Evolutionary conservation across 1,284 basidiomycete genomes (phyloP), one percentile per base, ranked within the genome.

Genomic region (Jaminaea rosea): DNA sequence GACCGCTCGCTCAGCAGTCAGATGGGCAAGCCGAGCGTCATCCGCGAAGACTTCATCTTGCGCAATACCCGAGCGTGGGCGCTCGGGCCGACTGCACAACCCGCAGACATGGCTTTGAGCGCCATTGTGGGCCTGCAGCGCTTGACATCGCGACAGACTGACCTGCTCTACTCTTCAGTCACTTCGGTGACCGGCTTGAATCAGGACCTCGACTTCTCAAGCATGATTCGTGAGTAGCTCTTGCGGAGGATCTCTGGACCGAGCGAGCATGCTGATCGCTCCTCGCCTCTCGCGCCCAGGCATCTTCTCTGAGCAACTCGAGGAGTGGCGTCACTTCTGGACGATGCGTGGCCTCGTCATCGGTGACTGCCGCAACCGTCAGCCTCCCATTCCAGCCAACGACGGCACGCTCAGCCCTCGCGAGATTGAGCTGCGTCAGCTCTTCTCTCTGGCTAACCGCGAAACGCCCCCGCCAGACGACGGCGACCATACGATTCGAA

Each of bases 11-110:
- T 71, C 54, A 89, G 88, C 60, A 87, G 90, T 1, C 90, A 92
- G 77, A 88, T 91, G 86, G 88, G 89, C 51, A 90, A 90, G 75
- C 87, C 88, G 2, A 81, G 86, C 71, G 83, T 84, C 7, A 84
- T 90, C 63, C 84, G 84, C 86, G 78, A 88, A 87, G 88, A 89
- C 87, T 75, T 68, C 86, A 80, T 88, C 64, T 80, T 87, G 41
- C 79, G 85, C 13, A 86, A 88, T 74, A 84, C 84, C 2, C 77
- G 80, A 28, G 80, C 82, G 44, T 91, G 88, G 82, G 82, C 59
- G 49, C 56, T 59, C 15, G 67, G 73, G 45, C 47, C 62, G 4
- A 65, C 65, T 28, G 61, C 66, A 13, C 56, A 63, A 10, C 59
- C 66, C 3, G 72, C 68, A 53, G 75, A 76, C 49, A 27, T 68